These are phyloP conservation scores for Suillus ampliporus DNA, from an alignment of 768 basidiomycete species.

Conservation along the genomic window DNA sequence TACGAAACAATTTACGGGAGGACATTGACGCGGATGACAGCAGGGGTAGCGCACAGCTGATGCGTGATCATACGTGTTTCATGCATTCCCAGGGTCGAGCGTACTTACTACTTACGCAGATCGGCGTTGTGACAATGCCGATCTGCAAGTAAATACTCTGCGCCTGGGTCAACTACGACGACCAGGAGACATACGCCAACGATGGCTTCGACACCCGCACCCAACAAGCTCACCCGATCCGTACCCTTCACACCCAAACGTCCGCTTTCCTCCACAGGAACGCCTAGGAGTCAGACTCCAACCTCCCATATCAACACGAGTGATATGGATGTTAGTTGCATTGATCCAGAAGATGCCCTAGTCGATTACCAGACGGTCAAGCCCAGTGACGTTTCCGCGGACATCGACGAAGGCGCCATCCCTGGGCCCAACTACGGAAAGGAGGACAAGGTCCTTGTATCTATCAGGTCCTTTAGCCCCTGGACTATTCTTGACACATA, in stretches of 20 bases:
- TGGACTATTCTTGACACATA: background rate
- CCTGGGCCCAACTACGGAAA: slow-evolving; percentile 61
- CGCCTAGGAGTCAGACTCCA: slow-evolving; percentile 58
- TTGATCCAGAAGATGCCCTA: slow-evolving; percentile 77
- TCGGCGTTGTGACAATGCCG: too few relatives aligned
- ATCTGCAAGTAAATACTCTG: slow-evolving; percentile 1
- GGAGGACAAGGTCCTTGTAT: slow-evolving; percentile 87
- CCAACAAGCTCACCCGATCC: slow-evolving; percentile 45
- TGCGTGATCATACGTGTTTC: background rate
- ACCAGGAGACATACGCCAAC: slow-evolving; percentile 13
- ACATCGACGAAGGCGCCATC: slow-evolving; percentile 63
- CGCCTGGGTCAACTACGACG: background rate
- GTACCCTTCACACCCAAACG: slow-evolving; percentile 63
- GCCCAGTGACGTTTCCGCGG: slow-evolving; percentile 67
- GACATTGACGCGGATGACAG: slow-evolving; percentile 74
- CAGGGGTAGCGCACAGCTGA: slow-evolving; percentile 56
- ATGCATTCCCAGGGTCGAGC: slow-evolving; percentile 5
- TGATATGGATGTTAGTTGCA: slow-evolving; percentile 77
- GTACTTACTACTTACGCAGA: background rate
- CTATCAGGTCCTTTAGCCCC: slow-evolving; percentile 59
- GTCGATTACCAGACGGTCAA: slow-evolving; percentile 80
- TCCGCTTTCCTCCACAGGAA: slow-evolving; percentile 48
- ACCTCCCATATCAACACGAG: slow-evolving; percentile 50
- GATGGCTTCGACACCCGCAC: slow-evolving; percentile 31
- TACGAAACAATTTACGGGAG: slow-evolving; percentile 65